Evolutionary conservation across 169 alveolate genomes (phyloP), one percentile per base, ranked within the genome.

Genomic region (Plasmodium vivax): DNA sequence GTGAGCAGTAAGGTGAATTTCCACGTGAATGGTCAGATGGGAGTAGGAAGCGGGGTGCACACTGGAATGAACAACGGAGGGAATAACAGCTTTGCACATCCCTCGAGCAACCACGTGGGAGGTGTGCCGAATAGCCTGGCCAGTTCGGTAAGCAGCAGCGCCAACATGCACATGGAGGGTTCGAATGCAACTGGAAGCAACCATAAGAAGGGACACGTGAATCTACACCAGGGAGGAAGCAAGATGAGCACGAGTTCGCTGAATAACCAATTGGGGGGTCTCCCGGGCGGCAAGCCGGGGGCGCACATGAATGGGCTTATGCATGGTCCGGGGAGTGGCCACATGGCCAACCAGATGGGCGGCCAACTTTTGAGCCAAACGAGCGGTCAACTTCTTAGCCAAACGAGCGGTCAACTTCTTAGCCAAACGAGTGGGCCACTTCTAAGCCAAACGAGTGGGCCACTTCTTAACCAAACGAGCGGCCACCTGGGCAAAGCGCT

Each of bases 91-190:
- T 68, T 68, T 30, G 32, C 30, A 2, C 32, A 27, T 16, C 77
- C 36, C 38, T 9, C 38, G 77, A 68, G 16, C 38, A 68, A 30
- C 38, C 38, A 68, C 6, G n/a, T 68, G 0, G 77, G 77, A 68
- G 23, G 7, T 16, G 38, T 30, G n/a, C 34, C 38, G n/a, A 68
- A 30, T 68, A 56, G 72, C 45, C 3, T 83, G 1, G 30, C 27
- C 54, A 83, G 72, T 56, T 58, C 91, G 0, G 56, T 14, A 83
- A 83, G 32, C 12, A 83, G 23, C 43, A 47, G 19, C 43, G 27
- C 72, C n/a, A 83, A 58, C 38, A 34, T 83, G 36, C 27, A 83
- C 12, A 45, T 83, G 79, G 91, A 85, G 10, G 62, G 19, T 19
- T 19, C 19, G 9, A 47, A 0, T n/a, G 3, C 14, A 19, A 81